A percentile compares a stretch with the other conserved stretches of the same genome.
Conservation (phyloP, 2,329 filamentous ascomycete species). For the Seiridium cupressi region DNA sequence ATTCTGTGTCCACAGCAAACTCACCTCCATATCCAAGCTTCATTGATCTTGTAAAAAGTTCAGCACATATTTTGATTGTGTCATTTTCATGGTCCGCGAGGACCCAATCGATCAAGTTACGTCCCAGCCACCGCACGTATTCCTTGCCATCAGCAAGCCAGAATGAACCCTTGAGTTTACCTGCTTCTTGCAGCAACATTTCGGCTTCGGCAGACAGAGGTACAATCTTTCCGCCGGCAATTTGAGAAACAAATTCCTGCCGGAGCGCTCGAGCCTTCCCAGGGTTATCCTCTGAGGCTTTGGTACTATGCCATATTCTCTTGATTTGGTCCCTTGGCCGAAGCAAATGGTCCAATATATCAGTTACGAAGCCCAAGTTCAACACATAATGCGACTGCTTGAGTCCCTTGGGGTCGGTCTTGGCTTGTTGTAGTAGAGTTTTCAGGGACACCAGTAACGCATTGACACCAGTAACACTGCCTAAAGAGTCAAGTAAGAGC, state of each 20-base stretch:
- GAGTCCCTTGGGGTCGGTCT: constrained; percentile 31
- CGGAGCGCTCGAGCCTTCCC: constrained; percentile 31
- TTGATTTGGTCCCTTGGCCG: constrained; percentile 12
- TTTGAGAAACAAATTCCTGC: constrained; percentile 42
- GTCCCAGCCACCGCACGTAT: constrained; percentile 72
- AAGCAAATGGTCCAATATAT: constrained; percentile 42
- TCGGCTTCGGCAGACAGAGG: constrained; percentile 56
- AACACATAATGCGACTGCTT: constrained; percentile 41
- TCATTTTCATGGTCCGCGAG: constrained; percentile 29
- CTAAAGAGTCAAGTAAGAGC: constrained; percentile 63
- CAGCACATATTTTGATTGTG: constrained; percentile 40
- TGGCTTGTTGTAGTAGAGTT: constrained; percentile 54
- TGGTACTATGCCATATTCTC: constrained; percentile 20
- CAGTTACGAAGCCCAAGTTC: constrained; percentile 42
- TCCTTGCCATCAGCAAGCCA: constrained; percentile 66
- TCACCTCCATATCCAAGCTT: constrained; percentile 72
- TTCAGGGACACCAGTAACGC: constrained; percentile 71
- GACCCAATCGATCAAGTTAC: constrained; percentile 53
- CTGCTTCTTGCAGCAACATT: constrained; percentile 38
- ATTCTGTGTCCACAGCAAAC: constrained; percentile 11
- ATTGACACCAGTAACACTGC: constrained; percentile 74
- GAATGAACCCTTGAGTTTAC: constrained; percentile 23
- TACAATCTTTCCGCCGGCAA: constrained; percentile 49
- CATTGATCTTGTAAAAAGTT: constrained; percentile 58
- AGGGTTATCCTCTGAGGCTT: constrained; percentile 12